Base-by-base conservation (phyloP, 345 rosid genomes). In the Populus alba region DNA sequence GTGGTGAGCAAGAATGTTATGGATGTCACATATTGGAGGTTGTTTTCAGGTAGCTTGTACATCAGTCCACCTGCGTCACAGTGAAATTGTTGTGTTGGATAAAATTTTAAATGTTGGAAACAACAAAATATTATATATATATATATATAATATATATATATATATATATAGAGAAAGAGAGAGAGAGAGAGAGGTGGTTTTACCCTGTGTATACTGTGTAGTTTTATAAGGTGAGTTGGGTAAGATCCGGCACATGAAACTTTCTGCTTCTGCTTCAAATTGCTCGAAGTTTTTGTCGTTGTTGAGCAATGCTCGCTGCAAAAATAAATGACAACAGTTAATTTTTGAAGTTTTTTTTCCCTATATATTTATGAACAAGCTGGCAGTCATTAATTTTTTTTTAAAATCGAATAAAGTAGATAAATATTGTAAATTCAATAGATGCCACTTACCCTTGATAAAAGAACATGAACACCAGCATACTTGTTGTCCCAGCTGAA, bases 401-500 rank as follows among this genome's bases (percentile, higher is more conserved):
- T 0, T 0, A 41, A 43, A 11, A 12, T 43, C 4, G 47, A 43
- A 43, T 43, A 43, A 43, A 43, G 15, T 59, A 59, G 65, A 59
- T 20, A 8, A 23, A 7, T 65, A 78, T 73, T 2, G 27, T 51
- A 6, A 62, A 65, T 61, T n/a, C 2, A 70, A 49, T 23, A 23
- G n/a, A 2, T 3, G 11, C 8, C 35, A 51, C 77, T 71, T 75
- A 93, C 97, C 91, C 95, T 86, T 2, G 97, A 82, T 1, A 95
- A 85, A 66, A 95, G 92, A 74, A 95, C 93, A 72, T 90, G 86
- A 75, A 93, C 95, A n/a, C 98, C 97, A 8, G 97, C 97, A 75
- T 87, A 88, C 74, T 95, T 93, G 75, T 95, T 91, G 87, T 95
- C 97, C 98, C 98, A 95, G 84, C 98, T 93, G 83, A 95, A 95